Evolutionary conservation across 495 filamentous ascomycete species (phyloP).

Genomic region (Neurospora intermedia): DNA sequence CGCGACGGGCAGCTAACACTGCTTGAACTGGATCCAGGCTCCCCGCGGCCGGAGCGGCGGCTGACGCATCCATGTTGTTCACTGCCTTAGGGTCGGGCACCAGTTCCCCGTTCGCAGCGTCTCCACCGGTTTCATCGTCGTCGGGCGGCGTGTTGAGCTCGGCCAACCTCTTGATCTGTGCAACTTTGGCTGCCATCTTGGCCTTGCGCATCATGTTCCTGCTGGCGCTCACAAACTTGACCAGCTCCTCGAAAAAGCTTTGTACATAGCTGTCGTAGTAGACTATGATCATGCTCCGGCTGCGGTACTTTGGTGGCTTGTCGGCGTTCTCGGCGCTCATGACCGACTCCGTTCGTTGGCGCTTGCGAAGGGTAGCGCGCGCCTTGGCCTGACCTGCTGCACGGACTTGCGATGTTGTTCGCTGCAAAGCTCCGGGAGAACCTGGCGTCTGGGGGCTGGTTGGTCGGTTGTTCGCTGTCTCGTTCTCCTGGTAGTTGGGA

Average conservation of each 20-base stretch:
- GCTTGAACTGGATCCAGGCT: not conserved
- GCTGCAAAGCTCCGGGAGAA: conserved; percentile 37
- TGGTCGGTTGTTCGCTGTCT: conserved; percentile 7
- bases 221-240: conserved; percentile 67
- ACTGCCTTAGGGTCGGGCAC: conserved; percentile 4
- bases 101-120: conserved; percentile 1
- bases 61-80: not conserved
- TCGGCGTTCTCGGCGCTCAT: conserved; percentile 38
- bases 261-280: conserved; percentile 86
- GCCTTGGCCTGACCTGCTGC: conserved; percentile 33
- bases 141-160: conserved; percentile 40
- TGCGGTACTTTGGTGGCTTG: conserved; percentile 46
- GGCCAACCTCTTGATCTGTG: conserved; percentile 42
- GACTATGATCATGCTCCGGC: conserved; percentile 70
- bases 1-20: not conserved
- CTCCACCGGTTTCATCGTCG: conserved; percentile 4
- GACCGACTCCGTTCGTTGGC: conserved; percentile 50
- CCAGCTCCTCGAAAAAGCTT: conserved; percentile 64
- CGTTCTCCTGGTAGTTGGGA: conserved; percentile 12
- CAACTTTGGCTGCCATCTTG: conserved; percentile 56
- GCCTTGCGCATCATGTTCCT: conserved; percentile 75
- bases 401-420: conserved; percentile 31
- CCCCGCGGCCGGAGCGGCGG: not conserved
- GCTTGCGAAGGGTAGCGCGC: conserved; percentile 37
- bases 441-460: conserved; percentile 12